Conservation (phyloP, 768 basidiomycete genomes). For the Pleurotus tuber-regium region DNA sequence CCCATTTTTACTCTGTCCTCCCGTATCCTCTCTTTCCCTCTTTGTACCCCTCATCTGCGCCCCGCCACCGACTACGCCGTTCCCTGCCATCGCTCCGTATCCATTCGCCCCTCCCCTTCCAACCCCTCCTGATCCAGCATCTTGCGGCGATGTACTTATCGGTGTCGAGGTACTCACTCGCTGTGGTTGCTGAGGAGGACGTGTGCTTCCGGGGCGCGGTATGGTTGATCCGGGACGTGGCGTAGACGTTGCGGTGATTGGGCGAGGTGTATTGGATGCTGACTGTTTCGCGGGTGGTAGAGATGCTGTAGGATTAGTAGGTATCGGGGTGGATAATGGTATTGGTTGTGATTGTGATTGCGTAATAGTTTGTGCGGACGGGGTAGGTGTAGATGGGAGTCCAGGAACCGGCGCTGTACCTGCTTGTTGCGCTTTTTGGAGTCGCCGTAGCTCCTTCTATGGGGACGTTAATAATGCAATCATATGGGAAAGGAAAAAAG, state of each 20-base stretch:
- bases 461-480: conserved; percentile 6
- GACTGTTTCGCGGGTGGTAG: conserved; percentile 21
- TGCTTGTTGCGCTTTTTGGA: conserved; percentile 48
- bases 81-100: conserved; percentile 20
- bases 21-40: conserved; percentile 36
- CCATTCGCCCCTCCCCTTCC: conserved; percentile 20
- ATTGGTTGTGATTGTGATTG: conserved; percentile 23
- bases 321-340: conserved; percentile 30
- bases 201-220: conserved; percentile 17
- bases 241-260: conserved; percentile 20
- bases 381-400: conserved; percentile 28
- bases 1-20: conserved; percentile 5
- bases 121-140: conserved; percentile 10
- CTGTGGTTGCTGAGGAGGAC: conserved; percentile 16
- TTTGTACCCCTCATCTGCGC: conserved; percentile 37
- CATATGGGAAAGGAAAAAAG: conserved; percentile 7
- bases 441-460: conserved; percentile 72
- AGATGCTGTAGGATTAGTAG: conserved; percentile 18
- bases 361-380: conserved; percentile 18
- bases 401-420: conserved; percentile 21
- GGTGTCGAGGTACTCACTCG: conserved; percentile 9
- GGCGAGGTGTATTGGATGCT: conserved; percentile 23
- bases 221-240: conserved; percentile 32
- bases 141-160: conserved; percentile 1
- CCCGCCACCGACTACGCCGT: conserved; percentile 31